Conservation (phyloP, 495 filamentous ascomycete genomes). For the Podospora appendiculata region DNA sequence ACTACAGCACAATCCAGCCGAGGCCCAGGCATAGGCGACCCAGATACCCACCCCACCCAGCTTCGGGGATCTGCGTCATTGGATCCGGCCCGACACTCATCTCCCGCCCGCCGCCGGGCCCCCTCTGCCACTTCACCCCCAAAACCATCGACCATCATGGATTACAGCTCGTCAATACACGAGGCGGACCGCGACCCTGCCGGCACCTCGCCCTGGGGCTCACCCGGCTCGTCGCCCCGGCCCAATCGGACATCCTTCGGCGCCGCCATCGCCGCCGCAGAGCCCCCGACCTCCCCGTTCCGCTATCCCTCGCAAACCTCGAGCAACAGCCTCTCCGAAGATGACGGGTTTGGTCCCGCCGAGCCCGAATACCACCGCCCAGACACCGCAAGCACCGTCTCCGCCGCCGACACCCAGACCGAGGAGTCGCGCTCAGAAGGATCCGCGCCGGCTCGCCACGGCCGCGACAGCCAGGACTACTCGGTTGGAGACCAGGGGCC, state of each 20-base stretch:
- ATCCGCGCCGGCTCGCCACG: slow-evolving; percentile 1
- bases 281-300: slow-evolving; percentile 25
- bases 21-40: too few relatives aligned
- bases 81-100: too few relatives aligned
- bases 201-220: slow-evolving; percentile 72
- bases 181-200: slow-evolving; percentile 60
- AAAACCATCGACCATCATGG: slow-evolving; percentile 45
- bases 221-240: slow-evolving; percentile 55
- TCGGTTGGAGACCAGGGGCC: slow-evolving; percentile 8
- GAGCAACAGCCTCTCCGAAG: slow-evolving; percentile 31
- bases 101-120: too few relatives aligned
- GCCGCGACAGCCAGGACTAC: slow-evolving; percentile 6
- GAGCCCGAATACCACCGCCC: slow-evolving; percentile 27
- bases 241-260: slow-evolving; percentile 50
- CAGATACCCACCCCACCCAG: too few relatives aligned
- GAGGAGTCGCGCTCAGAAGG: slow-evolving; percentile 9
- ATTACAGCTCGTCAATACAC: slow-evolving; percentile 70
- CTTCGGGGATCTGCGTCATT: too few relatives aligned
- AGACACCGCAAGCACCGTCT: slow-evolving; percentile 30
- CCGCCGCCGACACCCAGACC: slow-evolving; percentile 8
- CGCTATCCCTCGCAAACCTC: slow-evolving; percentile 24
- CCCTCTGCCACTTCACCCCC: too few relatives aligned
- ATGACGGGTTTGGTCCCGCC: slow-evolving; percentile 28
- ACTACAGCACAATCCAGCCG: too few relatives aligned
- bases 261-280: slow-evolving; percentile 22